phyloP scores from a whole-genome alignment of 2,329 filamentous ascomycete genomes.

The Aureobasidium sp. region DNA sequence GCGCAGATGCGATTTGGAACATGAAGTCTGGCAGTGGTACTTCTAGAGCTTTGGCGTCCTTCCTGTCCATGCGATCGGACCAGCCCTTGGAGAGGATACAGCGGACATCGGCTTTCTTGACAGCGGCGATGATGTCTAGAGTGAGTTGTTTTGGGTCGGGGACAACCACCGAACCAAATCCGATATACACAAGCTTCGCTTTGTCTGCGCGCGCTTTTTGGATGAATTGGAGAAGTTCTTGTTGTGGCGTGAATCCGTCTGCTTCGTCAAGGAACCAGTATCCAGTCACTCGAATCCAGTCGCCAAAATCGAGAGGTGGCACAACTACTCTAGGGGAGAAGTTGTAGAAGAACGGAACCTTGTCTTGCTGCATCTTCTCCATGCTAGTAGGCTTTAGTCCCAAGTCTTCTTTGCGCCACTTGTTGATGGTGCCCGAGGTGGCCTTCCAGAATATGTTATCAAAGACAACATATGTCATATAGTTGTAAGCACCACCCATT shows the following conservation, averaged over 20 bases:
- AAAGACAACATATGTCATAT: constrained; percentile 91
- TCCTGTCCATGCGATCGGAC: constrained; percentile 72
- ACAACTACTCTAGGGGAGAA: constrained; percentile 92
- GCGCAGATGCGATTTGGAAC: constrained; percentile 70
- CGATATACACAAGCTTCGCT: constrained; percentile 94
- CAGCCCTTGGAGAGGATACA: constrained; percentile 95
- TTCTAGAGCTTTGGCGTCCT: constrained; percentile 51
- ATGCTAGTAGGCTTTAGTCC: constrained; percentile 72
- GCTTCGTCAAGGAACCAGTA: constrained; percentile 94
- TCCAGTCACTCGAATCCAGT: constrained; percentile 95
- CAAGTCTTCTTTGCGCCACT: constrained; percentile 78
- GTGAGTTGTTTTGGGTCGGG: constrained; percentile 83
- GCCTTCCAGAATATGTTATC: constrained; percentile 96
- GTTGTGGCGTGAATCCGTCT: constrained; percentile 62
- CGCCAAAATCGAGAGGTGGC: constrained; percentile 87
- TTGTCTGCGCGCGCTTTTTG: constrained; percentile 68
- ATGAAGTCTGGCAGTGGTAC: constrained; percentile 73
- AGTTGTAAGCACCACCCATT: constrained; percentile 92
- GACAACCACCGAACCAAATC: constrained; percentile 94
- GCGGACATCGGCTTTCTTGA: constrained; percentile 82
- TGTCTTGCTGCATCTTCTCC: constrained; percentile 90
- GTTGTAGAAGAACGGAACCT: constrained; percentile 97
- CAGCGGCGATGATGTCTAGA: constrained; percentile 85
- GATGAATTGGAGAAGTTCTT: constrained; percentile 75
- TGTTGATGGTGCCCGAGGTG: constrained; percentile 83